Base-by-base conservation (phyloP, 176 grass and related monocot species). In the Carex parvula region DNA sequence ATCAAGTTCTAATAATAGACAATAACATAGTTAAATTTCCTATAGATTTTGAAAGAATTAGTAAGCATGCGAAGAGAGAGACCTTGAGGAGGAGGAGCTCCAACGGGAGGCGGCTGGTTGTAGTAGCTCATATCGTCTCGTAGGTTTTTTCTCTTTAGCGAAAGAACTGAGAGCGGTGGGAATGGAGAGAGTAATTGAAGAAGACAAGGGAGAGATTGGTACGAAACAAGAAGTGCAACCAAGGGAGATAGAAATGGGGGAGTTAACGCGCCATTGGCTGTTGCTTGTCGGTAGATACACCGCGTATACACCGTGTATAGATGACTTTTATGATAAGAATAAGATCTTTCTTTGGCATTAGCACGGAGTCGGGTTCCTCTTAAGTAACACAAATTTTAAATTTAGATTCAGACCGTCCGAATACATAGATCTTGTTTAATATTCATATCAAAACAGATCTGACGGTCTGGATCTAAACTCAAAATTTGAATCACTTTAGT, bases 1-100 rank as follows among this genome's bases (percentile, higher is more conserved):
- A 70, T 71, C 17, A 46, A 71, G 17, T 8, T 17, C 6, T 44
- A 20, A 20, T 21, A 71, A 20, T n/a, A 71, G 37, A 71, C 33
- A 2, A 16, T 16, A 70, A 68, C 3, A 29, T 5, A 30, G 37
- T 18, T 2, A 68, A 39, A 17, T 68, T 26, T 29, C 12, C n/a
- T 22, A 52, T 7, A 3, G 53, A 75, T 54, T 52, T 12, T 20
- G 21, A 16, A 64, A 57, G 8, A 56, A 14, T 18, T 6, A 26
- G 10, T 44, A 44, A 42, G 24, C 15, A 60, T 5, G 44, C 0
- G 76, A 41, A 48, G 63, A 22, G 65, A 90, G 65, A 44, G 7
- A 90, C 88, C 88, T 90, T 90, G 88, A 24, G 81, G 42, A 80
- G 88, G 88, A 32, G 88, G 88, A 11, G 83, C 88, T n/a, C 88